Conservation (phyloP, 371 early-diverging fungal species). For the Chytridium lagenaria region DNA sequence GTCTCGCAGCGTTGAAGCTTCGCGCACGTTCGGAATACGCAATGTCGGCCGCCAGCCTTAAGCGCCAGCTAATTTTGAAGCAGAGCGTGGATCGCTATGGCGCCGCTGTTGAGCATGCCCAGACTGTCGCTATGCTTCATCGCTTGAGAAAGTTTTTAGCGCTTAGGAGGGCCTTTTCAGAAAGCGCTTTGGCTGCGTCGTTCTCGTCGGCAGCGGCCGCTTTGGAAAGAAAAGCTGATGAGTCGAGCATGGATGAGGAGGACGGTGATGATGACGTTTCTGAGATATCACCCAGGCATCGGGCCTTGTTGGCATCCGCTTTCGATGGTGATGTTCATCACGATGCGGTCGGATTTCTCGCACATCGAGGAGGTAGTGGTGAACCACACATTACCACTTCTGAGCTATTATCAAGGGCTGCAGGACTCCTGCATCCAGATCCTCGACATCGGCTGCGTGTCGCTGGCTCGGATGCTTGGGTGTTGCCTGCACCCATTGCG, state of each 20-base stretch:
- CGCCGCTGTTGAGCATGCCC: slow-evolving; percentile 52
- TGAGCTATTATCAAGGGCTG: not conserved
- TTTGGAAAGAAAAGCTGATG: not conserved
- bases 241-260: not conserved
- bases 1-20: slow-evolving; percentile 35
- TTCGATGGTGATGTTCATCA: too few species aligned
- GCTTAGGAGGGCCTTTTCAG: slow-evolving; percentile 41
- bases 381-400: too few species aligned
- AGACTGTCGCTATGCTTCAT: slow-evolving; percentile 48
- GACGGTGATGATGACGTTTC: not conserved
- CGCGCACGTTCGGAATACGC: slow-evolving; percentile 46
- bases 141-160: slow-evolving; percentile 43
- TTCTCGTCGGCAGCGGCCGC: not conserved
- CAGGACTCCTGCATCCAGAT: slow-evolving; percentile 3
- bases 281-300: too few species aligned
- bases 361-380: too few species aligned
- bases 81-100: slow-evolving; percentile 40
- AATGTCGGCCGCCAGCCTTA: slow-evolving; percentile 47
- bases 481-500: not conserved
- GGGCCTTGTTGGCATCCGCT: too few species aligned
- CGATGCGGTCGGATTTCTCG: too few species aligned
- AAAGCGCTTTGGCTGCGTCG: not conserved
- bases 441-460: not conserved
- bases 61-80: slow-evolving; percentile 46
- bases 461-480: not conserved